Conservation (phyloP, 2,329 filamentous ascomycete species). For the Xylaria sp. region DNA sequence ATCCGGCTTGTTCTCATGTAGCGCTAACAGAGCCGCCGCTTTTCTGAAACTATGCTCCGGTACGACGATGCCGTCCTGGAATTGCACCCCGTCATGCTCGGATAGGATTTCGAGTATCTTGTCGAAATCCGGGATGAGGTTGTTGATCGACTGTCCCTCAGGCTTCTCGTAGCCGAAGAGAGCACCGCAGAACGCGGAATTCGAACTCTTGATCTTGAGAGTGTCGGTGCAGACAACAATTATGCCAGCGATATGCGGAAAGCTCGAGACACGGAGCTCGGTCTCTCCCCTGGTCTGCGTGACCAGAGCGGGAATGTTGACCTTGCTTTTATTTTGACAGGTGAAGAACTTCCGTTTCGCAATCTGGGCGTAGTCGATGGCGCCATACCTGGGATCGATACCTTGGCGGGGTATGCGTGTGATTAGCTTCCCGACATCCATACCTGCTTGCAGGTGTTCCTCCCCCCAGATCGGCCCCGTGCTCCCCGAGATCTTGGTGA, state of each 20-base stretch:
- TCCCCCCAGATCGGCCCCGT: constrained; percentile 85
- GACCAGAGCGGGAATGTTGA: constrained; percentile 84
- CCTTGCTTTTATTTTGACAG: constrained; percentile 73
- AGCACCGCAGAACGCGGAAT: constrained; percentile 90
- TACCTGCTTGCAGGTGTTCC: constrained; percentile 65
- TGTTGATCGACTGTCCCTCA: constrained; percentile 76
- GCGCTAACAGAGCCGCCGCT: constrained; percentile 79
- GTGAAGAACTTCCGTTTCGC: constrained; percentile 78
- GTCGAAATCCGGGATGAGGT: constrained; percentile 86
- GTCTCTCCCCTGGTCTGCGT: constrained; percentile 70
- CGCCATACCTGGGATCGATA: constrained; percentile 69
- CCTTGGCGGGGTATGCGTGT: constrained; percentile 79
- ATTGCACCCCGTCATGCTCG: constrained; percentile 80
- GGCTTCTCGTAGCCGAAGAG: constrained; percentile 88
- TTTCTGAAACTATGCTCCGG: constrained; percentile 95
- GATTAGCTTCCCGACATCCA: constrained; percentile 77
- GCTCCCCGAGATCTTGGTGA: constrained; percentile 73
- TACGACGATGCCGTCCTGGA: constrained; percentile 93
- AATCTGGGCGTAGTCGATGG: constrained; percentile 78
- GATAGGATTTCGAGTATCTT: constrained; percentile 78
- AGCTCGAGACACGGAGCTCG: constrained; percentile 85
- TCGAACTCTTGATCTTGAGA: constrained; percentile 85
- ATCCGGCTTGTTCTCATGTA: constrained; percentile 82
- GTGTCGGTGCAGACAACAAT: constrained; percentile 83
- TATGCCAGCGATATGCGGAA: constrained; percentile 96